A percentile compares a stretch with the other conserved stretches of the same genome.
Evolutionary conservation across 257 asterid genomes (phyloP).

Genomic region (Ajuga chamaepitys): DNA sequence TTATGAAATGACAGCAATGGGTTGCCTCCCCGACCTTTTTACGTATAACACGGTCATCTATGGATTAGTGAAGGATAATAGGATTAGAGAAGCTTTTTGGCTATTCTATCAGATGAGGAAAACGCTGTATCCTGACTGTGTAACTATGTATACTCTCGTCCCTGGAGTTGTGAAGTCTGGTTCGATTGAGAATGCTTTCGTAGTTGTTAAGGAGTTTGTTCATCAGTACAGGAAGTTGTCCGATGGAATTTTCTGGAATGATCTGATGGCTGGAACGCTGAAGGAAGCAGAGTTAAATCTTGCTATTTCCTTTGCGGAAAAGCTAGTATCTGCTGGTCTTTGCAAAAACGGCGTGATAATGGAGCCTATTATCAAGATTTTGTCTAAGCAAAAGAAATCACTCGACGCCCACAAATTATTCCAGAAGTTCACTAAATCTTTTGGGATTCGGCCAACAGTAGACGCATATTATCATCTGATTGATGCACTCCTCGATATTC

Average conservation of each 20-base stretch:
- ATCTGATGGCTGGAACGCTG: conserved; percentile 50
- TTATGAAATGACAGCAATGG: conserved; percentile 57
- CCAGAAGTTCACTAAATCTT: conserved; percentile 39
- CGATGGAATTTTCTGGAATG: conserved; percentile 58
- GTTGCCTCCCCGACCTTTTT: conserved; percentile 67
- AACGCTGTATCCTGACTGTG: conserved; percentile 50
- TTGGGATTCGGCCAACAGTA: conserved; percentile 42
- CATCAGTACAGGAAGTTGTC: conserved; percentile 17
- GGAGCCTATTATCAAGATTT: conserved; percentile 48
- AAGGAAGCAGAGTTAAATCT: conserved; percentile 52
- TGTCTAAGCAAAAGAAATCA: conserved; percentile 69
- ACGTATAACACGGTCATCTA: conserved; percentile 76
- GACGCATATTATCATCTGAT: conserved; percentile 58
- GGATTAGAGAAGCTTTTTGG: conserved; percentile 80
- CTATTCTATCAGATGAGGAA: conserved; percentile 88
- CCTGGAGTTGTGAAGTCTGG: conserved; percentile 79
- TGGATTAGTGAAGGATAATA: conserved; percentile 66
- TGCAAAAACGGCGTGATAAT: conserved; percentile 64
- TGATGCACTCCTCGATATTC: conserved; percentile 67
- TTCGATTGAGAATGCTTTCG: conserved; percentile 53
- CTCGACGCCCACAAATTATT: conserved; percentile 58
- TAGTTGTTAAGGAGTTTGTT: conserved; percentile 45
- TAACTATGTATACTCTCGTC: conserved; percentile 61
- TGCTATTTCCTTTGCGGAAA: conserved; percentile 59
- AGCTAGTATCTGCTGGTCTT: conserved; percentile 41